phyloP scores from a whole-genome alignment of 139 green algal species.

The Chlamydomonas sphaeroides region DNA sequence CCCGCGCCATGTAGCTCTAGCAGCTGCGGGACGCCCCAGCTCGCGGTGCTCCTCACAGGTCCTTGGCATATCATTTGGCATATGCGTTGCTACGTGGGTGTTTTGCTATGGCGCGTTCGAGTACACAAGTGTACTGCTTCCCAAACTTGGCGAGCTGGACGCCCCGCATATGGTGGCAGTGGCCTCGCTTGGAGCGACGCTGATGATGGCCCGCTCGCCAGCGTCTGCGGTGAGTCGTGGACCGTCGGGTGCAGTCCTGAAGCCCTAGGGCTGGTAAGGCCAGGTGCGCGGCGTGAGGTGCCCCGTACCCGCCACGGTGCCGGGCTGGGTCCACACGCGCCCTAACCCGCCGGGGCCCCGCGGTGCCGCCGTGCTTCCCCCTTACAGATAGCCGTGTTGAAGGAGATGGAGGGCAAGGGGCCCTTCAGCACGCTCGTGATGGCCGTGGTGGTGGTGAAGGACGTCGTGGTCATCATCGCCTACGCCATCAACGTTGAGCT shows the following conservation, averaged over 20 bases:
- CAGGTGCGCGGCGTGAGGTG: too few relatives aligned
- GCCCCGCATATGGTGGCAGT: conserved; percentile 52
- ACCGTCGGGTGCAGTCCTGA: too few relatives aligned
- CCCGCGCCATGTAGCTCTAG: too few relatives aligned
- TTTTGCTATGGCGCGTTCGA: conserved; percentile 60
- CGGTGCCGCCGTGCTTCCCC: too few relatives aligned
- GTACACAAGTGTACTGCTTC: conserved; percentile 41
- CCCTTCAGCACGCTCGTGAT: conserved; percentile 85
- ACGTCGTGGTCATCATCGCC: conserved; percentile 88
- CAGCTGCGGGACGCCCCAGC: too few relatives aligned
- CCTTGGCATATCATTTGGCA: conserved; percentile 62
- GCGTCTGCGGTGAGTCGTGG: conserved; percentile 76
- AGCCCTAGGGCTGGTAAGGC: too few relatives aligned
- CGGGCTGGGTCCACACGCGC: too few relatives aligned
- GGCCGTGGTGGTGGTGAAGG: conserved; percentile 90
- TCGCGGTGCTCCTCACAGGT: conserved; percentile 74
- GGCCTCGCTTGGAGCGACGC: conserved; percentile 73
- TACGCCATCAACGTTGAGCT: conserved; percentile 89
- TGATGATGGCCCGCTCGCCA: conserved; percentile 88
- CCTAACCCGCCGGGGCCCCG: too few relatives aligned
- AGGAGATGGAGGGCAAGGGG: conserved; percentile 82
- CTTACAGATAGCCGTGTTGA: conserved; percentile 85
- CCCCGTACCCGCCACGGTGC: too few relatives aligned
- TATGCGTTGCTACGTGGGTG: conserved; percentile 64
- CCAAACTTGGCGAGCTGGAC: conserved; percentile 35